Evolutionary conservation across 2,329 filamentous ascomycete genomes (phyloP).

Genomic region (Colletotrichum musicola): DNA sequence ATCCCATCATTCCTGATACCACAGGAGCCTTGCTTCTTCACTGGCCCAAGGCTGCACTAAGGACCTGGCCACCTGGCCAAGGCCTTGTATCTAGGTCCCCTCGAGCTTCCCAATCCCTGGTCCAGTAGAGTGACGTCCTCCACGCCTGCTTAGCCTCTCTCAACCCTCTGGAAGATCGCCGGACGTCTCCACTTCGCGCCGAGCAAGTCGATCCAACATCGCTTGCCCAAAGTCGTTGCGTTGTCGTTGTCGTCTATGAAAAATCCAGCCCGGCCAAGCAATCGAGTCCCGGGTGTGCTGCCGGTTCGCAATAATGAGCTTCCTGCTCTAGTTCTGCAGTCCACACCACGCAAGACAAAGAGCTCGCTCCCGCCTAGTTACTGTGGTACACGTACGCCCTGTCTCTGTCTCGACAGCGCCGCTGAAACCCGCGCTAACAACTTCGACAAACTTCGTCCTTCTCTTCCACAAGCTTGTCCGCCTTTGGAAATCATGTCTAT

Average conservation of each 20-base stretch:
- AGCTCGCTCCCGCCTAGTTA: conserved; percentile 7
- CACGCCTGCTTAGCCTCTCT: not conserved
- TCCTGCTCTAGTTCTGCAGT: not conserved
- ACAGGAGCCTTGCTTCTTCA: not conserved
- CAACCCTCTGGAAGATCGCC: conserved; percentile 1
- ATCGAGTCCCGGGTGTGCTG: not conserved
- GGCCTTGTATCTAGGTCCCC: not conserved
- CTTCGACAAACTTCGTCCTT: conserved; percentile 17
- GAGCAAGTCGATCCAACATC: conserved; percentile 6
- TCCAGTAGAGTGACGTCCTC: conserved; percentile 8
- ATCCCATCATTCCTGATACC: not conserved
- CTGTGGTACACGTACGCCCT: not conserved
- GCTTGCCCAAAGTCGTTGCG: not conserved
- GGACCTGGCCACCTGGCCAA: not conserved
- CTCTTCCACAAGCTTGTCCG: conserved; percentile 5
- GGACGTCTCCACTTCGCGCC: conserved; percentile 1
- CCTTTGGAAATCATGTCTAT: conserved; percentile 12
- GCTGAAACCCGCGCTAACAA: conserved; percentile 27
- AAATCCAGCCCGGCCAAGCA: not conserved
- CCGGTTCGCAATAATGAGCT: not conserved
- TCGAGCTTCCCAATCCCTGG: conserved; percentile 10
- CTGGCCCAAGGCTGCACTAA: not conserved
- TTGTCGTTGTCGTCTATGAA: not conserved
- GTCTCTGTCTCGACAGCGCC: conserved; percentile 19
- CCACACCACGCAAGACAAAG: conserved; percentile 15